These are phyloP conservation scores for Xylaria sp. DNA, from an alignment of 2,329 filamentous ascomycete genomes.

Conservation along the genomic window DNA sequence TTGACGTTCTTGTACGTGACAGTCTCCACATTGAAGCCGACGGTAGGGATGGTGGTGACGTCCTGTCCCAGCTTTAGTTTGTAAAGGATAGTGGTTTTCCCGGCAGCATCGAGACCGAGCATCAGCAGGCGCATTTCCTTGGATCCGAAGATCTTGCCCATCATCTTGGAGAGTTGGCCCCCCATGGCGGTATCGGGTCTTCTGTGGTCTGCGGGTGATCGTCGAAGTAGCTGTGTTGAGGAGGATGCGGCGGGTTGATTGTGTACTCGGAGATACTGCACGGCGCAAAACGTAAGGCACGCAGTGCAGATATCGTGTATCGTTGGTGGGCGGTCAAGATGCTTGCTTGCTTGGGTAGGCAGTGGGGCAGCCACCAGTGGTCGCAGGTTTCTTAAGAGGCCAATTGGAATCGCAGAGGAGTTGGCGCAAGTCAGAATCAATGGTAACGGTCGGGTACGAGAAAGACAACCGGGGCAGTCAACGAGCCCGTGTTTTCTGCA, in stretches of 20 bases:
- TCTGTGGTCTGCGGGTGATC: background rate
- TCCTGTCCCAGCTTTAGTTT: constrained; percentile 99
- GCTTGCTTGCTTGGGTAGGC: background rate
- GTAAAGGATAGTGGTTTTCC: constrained; percentile 99
- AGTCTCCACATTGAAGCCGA: constrained; percentile 99
- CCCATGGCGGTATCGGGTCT: constrained; percentile 71
- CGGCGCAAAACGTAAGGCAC: background rate
- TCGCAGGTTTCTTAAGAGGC: background rate
- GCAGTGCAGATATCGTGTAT: background rate
- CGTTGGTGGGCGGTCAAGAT: background rate
- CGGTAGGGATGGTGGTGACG: constrained; percentile 97
- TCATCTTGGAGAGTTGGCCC: constrained; percentile 92
- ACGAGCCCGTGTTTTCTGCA: background rate
- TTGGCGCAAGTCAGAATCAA: background rate
- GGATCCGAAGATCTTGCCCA: constrained; percentile 98
- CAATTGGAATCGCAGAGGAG: background rate
- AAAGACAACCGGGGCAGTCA: background rate
- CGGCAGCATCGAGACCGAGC: constrained; percentile 96
- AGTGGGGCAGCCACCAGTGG: background rate
- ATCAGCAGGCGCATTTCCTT: constrained; percentile 99
- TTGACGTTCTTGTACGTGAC: constrained; percentile 99
- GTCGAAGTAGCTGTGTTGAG: background rate
- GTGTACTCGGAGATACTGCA: too few relatives aligned
- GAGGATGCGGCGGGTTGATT: background rate
- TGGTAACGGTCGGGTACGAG: background rate